Base-by-base conservation (phyloP, 2,329 filamentous ascomycete genomes). In the Fusarium lateritium region DNA sequence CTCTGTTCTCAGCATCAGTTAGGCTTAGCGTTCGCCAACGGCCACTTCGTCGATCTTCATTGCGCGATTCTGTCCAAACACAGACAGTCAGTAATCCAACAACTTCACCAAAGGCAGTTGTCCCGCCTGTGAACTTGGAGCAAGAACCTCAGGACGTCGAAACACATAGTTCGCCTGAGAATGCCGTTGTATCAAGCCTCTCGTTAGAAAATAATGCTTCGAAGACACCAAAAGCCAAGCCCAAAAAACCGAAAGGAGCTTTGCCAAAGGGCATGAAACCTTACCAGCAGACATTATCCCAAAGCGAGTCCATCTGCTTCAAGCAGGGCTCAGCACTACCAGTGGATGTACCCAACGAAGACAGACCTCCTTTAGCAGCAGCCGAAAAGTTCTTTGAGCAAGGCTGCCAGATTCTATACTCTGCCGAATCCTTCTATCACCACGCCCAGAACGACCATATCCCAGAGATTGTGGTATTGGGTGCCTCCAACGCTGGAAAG, bases 401-500 rank as follows among this genome's bases (percentile, higher is more conserved):
- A 5, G 56, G 57, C 38, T 77, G 75, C 39, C 62, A 65, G 5
- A 83, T 86, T 66, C 80, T 88, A 67, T 87, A 86, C 79, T 84
- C 84, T 17, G 84, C 84, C 19, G 81, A 81, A 38, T 72, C 76
- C 44, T 83, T 87, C 65, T 80, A 83, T 54, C 75, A 85, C 72
- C 81, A 89, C 62, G 81, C 80, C 31, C 75, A 81, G 71, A 89
- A 89, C 76, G 82, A 82, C 24, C 80, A 81, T 65, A 78, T 84
- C 6, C 87, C 87, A 44, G 87, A 89, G 69, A 87, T 97, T 51
- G 91, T 93, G 76, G 86, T 97, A 45, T 88, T 97, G 38, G 94
- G 94, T 43, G 94, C 94, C 73, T 94, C 93, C 69, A 97, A 97
- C 76, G 93, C 94, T 42, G 94, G 94, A 75, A 97, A 97, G 78